Percentiles rank a stretch among this genome's conserved stretches.
Conservation (phyloP, 2,329 filamentous ascomycete genomes). For the Grosmannia huntii region DNA sequence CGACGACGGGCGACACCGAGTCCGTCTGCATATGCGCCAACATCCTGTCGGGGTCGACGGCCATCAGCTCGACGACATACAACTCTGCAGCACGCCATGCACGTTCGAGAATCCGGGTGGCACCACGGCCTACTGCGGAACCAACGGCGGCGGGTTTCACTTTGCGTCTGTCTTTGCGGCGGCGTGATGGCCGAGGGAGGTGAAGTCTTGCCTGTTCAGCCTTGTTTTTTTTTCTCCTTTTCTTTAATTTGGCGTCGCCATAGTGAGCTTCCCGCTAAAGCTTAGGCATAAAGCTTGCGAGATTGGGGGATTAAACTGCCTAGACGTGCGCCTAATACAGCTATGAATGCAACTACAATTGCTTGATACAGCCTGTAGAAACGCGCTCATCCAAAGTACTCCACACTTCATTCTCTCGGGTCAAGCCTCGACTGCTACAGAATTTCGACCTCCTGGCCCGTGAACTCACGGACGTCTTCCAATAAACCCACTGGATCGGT, state of each 20-base stretch:
- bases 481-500: too few relatives aligned
- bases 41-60: slow-evolving; percentile 4
- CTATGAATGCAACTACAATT: too few relatives aligned
- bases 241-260: not conserved
- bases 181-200: not conserved
- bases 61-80: slow-evolving; percentile 1
- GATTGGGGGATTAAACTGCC: not conserved
- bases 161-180: slow-evolving; percentile 5
- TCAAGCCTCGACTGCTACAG: too few relatives aligned
- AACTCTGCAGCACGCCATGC: slow-evolving; percentile 5
- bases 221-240: not conserved
- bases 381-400: too few relatives aligned
- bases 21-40: slow-evolving; percentile 10
- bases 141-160: not conserved
- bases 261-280: too few relatives aligned
- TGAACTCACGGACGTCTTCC: too few relatives aligned
- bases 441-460: too few relatives aligned
- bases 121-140: slow-evolving; percentile 1
- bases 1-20: not conserved
- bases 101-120: slow-evolving; percentile 4
- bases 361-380: too few relatives aligned
- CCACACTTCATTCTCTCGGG: too few relatives aligned
- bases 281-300: too few relatives aligned
- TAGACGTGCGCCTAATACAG: too few relatives aligned
- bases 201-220: not conserved